Percentiles rank a stretch among this genome's conserved stretches.
These are phyloP conservation scores for Apocynum venetum DNA, from an alignment of 257 asterid genomes.

Conservation along the genomic window DNA sequence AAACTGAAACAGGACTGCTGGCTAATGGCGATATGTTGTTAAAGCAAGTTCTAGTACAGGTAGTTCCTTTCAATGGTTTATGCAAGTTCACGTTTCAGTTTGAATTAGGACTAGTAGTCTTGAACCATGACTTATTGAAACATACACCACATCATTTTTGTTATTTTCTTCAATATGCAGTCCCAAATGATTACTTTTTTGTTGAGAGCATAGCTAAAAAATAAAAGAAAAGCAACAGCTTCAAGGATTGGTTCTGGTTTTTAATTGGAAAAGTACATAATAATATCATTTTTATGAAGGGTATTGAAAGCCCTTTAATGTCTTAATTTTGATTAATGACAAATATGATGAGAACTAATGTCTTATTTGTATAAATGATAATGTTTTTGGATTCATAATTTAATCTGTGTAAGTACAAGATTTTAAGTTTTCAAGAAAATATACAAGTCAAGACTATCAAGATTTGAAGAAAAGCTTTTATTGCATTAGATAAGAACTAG, in stretches of 20 bases:
- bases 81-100: conserved; percentile 2
- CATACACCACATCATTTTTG: background rate
- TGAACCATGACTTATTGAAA: background rate
- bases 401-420: too few relatives aligned
- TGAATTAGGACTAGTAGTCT: background rate
- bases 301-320: too few relatives aligned
- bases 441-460: too few relatives aligned
- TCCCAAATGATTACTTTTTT: background rate
- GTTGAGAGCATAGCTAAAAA: background rate
- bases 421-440: too few relatives aligned
- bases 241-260: background rate
- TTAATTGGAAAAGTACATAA: background rate
- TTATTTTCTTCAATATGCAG: background rate
- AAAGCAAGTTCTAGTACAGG: conserved; percentile 75
- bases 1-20: conserved; percentile 60
- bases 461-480: too few relatives aligned
- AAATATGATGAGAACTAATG: too few relatives aligned
- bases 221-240: background rate
- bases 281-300: too few relatives aligned
- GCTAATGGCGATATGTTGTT: conserved; percentile 64
- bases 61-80: conserved; percentile 20
- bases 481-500: too few relatives aligned
- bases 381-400: too few relatives aligned
- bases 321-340: too few relatives aligned
- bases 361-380: too few relatives aligned